Percentiles rank a stretch among this genome's conserved stretches.
Conservation (phyloP, 2,329 filamentous ascomycete genomes). For the Onygenales sp. region DNA sequence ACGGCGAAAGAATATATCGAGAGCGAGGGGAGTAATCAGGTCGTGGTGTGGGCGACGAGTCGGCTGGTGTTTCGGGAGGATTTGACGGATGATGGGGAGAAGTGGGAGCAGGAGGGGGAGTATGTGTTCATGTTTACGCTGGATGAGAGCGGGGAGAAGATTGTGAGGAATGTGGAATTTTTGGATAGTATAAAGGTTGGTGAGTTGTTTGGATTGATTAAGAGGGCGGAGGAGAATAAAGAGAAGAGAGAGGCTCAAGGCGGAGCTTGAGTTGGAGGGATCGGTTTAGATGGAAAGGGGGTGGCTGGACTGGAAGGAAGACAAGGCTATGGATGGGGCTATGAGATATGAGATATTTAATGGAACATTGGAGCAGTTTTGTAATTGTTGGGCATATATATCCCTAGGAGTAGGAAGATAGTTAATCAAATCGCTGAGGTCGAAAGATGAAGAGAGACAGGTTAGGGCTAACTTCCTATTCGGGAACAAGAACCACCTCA, state of each 20-base stretch:
- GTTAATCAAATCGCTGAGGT: too few relatives aligned
- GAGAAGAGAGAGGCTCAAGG: not conserved
- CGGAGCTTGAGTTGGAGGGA: too few relatives aligned
- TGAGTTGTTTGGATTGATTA: slow-evolving; percentile 6
- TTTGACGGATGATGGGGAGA: not conserved
- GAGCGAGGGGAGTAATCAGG: slow-evolving; percentile 5
- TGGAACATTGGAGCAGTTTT: too few relatives aligned
- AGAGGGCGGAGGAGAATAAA: slow-evolving; percentile 3
- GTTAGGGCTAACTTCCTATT: too few relatives aligned
- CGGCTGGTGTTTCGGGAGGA: not conserved
- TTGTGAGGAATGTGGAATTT: slow-evolving; percentile 6
- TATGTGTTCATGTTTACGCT: slow-evolving; percentile 10
- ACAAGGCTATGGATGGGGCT: too few relatives aligned
- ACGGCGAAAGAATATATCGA: slow-evolving; percentile 5
- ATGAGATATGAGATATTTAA: too few relatives aligned
- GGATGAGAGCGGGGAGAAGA: slow-evolving; percentile 7
- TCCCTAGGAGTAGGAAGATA: too few relatives aligned
- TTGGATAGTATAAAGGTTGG: slow-evolving; percentile 7
- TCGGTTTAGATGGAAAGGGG: too few relatives aligned
- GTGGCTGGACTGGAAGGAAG: too few relatives aligned
- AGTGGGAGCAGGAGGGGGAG: slow-evolving; percentile 1
- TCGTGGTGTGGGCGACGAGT: slow-evolving; percentile 9
- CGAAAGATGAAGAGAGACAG: too few relatives aligned
- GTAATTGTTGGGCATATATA: too few relatives aligned
- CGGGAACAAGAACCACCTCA: too few relatives aligned